A percentile compares a stretch with the other conserved stretches of the same genome.
phyloP scores from a whole-genome alignment of 331 rosid species.

The Stylosanthes scabra region DNA sequence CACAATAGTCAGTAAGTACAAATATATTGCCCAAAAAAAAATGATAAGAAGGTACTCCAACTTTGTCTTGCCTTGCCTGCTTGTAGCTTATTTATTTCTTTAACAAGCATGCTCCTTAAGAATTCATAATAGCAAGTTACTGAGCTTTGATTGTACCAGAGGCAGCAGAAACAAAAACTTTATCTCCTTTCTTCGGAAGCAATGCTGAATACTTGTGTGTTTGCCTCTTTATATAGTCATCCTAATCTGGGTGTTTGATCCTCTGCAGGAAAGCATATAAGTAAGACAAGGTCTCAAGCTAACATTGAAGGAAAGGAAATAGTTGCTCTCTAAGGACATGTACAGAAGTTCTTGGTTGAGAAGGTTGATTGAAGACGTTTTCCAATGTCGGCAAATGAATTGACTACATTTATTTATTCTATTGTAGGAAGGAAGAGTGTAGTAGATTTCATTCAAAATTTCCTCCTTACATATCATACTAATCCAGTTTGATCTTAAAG shows the following conservation, averaged over 20 bases:
- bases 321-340: background rate
- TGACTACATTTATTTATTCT: too few species aligned
- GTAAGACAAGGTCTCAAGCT: slow-evolving; percentile 5
- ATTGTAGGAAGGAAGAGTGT: too few species aligned
- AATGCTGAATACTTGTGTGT: background rate
- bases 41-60: too few species aligned
- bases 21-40: background rate
- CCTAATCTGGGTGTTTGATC: slow-evolving; percentile 45
- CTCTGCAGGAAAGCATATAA: slow-evolving; percentile 43
- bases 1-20: too few species aligned
- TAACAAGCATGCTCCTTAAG: too few species aligned
- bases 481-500: background rate
- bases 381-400: background rate
- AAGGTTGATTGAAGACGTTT: background rate
- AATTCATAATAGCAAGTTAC: too few species aligned
- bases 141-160: too few species aligned
- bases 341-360: background rate
- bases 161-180: too few species aligned
- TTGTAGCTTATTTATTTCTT: too few species aligned
- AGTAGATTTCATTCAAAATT: too few species aligned
- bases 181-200: background rate
- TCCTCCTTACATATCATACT: background rate
- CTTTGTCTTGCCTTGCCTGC: too few species aligned
- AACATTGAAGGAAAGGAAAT: background rate
- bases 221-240: slow-evolving; percentile 21